phyloP scores from a whole-genome alignment of 805 yeast species.

The Priceomyces melissophilus region DNA sequence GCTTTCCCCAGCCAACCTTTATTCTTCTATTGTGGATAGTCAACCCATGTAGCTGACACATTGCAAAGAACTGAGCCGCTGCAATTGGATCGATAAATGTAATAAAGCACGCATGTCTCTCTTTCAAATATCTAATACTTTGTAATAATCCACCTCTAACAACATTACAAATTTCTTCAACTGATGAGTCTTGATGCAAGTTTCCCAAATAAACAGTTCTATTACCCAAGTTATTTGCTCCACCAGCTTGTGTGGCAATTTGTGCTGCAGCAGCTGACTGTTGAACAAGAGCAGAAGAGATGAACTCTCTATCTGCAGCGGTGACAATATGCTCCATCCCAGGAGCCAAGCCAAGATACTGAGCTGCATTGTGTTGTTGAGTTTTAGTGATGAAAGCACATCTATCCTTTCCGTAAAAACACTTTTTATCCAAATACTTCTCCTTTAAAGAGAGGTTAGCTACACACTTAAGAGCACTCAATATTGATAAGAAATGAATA shows the following conservation, averaged over 20 bases:
- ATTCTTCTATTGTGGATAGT: constrained; percentile 82
- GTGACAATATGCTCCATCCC: constrained; percentile 80
- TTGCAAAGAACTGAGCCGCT: constrained; percentile 95
- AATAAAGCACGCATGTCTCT: constrained; percentile 88
- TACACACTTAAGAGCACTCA: constrained; percentile 84
- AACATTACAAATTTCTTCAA: constrained; percentile 93
- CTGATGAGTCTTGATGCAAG: constrained; percentile 80
- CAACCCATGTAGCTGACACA: constrained; percentile 86
- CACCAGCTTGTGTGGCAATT: constrained; percentile 92
- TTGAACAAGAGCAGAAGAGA: constrained; percentile 76
- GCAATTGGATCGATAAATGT: constrained; percentile 96
- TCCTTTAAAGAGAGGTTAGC: constrained; percentile 64
- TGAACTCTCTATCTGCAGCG: constrained; percentile 60
- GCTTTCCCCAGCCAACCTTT: constrained; percentile 97
- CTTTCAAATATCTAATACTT: constrained; percentile 72
- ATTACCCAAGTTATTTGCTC: constrained; percentile 87
- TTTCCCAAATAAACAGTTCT: constrained; percentile 91
- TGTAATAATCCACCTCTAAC: constrained; percentile 94
- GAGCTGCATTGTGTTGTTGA: constrained; percentile 96
- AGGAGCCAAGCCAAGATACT: constrained; percentile 86
- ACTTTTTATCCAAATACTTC: constrained; percentile 71
- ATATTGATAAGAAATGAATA: constrained; percentile 82
- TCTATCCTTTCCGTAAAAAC: constrained; percentile 91
- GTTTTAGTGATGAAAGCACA: constrained; percentile 93
- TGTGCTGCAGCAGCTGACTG: constrained; percentile 98